A percentile compares a stretch with the other conserved stretches of the same genome.
Evolutionary conservation across 805 yeast genomes (phyloP).

Genomic region (Tanozyma kutaoensis): DNA sequence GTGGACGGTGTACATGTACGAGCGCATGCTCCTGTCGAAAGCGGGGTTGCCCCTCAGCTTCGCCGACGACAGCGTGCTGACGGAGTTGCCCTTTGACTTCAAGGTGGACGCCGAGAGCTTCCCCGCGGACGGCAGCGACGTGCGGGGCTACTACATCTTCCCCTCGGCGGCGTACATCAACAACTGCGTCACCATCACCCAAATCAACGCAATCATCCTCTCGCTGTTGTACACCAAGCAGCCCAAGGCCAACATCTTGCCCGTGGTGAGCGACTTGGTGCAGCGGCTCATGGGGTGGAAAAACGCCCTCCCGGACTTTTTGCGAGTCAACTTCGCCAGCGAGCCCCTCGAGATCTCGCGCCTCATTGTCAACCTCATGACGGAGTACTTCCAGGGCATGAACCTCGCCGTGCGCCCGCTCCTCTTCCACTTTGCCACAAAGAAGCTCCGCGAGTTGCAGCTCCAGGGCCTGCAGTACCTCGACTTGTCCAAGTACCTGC

Average conservation of each 20-base stretch:
- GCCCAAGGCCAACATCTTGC: conserved; percentile 64
- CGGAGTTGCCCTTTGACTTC: conserved; percentile 63
- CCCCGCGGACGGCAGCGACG: conserved; percentile 33
- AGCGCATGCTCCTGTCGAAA: conserved; percentile 68
- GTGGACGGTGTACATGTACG: conserved; percentile 39
- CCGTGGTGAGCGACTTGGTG: conserved; percentile 58
- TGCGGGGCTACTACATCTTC: conserved; percentile 51
- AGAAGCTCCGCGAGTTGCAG: conserved; percentile 40
- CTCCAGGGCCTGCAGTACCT: conserved; percentile 30
- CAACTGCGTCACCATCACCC: conserved; percentile 68
- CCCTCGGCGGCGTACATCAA: conserved; percentile 69
- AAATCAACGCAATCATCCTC: conserved; percentile 62
- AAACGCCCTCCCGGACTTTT: conserved; percentile 46
- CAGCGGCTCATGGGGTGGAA: conserved; percentile 59
- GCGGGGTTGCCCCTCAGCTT: conserved; percentile 72
- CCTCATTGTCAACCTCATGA: conserved; percentile 59
- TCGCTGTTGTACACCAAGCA: conserved; percentile 62
- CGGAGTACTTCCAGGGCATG: conserved; percentile 75
- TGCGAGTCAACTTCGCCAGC: conserved; percentile 47
- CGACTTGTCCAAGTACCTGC: conserved; percentile 55
- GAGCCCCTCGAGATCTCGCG: conserved; percentile 48
- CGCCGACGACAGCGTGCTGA: conserved; percentile 71
- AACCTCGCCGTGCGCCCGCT: conserved; percentile 69
- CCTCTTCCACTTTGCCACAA: conserved; percentile 61
- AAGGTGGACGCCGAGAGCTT: conserved; percentile 36